phyloP scores from a whole-genome alignment of 1,139 yeast genomes.

The Yamadazyma mexicana region DNA sequence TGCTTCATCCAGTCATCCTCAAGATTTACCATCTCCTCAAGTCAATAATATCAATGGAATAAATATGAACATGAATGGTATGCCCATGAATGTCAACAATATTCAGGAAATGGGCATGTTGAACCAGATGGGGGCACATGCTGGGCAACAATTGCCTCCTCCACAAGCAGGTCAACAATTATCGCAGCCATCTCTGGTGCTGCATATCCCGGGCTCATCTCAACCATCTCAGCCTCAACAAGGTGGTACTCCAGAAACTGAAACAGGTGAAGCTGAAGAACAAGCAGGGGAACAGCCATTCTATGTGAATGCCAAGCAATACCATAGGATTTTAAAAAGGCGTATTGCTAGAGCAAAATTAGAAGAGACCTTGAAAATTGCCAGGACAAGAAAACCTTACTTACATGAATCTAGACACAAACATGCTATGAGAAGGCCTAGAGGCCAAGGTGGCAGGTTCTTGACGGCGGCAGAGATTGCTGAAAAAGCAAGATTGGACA shows the following conservation, averaged over 20 bases:
- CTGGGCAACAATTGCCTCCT: background rate
- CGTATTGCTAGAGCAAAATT: constrained; percentile 91
- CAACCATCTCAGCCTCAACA: constrained; percentile 10
- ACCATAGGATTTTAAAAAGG: constrained; percentile 89
- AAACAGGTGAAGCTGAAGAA: constrained; percentile 11
- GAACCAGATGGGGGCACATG: constrained; percentile 4
- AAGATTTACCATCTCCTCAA: constrained; percentile 3
- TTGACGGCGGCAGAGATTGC: constrained; percentile 96
- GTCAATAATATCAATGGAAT: constrained; percentile 7
- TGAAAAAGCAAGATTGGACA: constrained; percentile 65
- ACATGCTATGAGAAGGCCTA: constrained; percentile 98
- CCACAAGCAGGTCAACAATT: background rate
- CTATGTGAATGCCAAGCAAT: constrained; percentile 96
- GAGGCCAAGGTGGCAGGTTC: constrained; percentile 98
- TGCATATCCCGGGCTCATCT: background rate
- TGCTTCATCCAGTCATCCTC: constrained; percentile 9
- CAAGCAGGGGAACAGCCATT: constrained; percentile 74
- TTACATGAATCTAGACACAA: constrained; percentile 96
- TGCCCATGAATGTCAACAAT: constrained; percentile 4
- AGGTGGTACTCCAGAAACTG: constrained; percentile 12
- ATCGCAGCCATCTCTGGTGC: background rate
- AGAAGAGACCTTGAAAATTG: constrained; percentile 84
- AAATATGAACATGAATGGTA: constrained; percentile 6
- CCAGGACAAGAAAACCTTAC: constrained; percentile 90
- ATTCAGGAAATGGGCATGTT: constrained; percentile 2